Evolutionary conservation across 352 stramenopile species (phyloP).

Genomic region (Blastocystis sp.): DNA sequence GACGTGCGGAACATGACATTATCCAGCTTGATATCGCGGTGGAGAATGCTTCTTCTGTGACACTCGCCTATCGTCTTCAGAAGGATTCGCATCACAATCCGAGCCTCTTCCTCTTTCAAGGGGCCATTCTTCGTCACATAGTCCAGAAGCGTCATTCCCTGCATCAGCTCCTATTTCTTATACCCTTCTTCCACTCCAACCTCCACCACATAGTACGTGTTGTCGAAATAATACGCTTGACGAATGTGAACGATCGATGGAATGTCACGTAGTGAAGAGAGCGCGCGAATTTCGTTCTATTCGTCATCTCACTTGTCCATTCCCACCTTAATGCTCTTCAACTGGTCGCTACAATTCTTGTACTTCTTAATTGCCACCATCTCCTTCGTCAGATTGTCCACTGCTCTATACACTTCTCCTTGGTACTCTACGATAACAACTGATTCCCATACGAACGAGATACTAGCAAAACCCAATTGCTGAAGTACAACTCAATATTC

Average conservation of each 20-base stretch:
- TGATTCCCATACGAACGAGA: too few relatives aligned
- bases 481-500: too few relatives aligned
- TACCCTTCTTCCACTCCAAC: not conserved
- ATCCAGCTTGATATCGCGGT: not conserved
- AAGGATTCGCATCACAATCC: not conserved
- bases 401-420: not conserved
- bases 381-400: not conserved
- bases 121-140: not conserved
- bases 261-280: not conserved
- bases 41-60: not conserved
- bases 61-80: not conserved
- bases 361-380: not conserved
- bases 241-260: not conserved
- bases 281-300: not conserved
- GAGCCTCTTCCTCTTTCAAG: not conserved
- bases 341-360: too few relatives aligned
- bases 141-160: not conserved
- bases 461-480: too few relatives aligned
- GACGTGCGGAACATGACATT: not conserved
- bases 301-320: too few relatives aligned
- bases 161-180: not conserved
- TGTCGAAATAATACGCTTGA: not conserved
- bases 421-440: too few relatives aligned
- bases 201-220: not conserved
- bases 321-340: too few relatives aligned